Evolutionary conservation across 352 stramenopile genomes (phyloP).

Genomic region (Phytophthora macrochlamydospora): DNA sequence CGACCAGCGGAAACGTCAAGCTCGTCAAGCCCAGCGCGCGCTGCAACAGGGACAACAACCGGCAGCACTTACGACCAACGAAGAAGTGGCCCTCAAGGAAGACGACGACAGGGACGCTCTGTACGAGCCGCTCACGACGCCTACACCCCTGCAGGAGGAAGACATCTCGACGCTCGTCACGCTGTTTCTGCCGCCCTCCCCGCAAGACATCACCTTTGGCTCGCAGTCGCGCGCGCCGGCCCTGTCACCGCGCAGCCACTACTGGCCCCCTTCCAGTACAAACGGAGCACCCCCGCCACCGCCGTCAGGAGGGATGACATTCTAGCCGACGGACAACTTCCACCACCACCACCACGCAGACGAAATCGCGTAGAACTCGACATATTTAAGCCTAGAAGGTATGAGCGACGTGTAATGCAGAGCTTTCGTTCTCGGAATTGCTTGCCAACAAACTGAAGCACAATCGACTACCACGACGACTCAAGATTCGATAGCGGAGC

Average conservation of each 20-base stretch:
- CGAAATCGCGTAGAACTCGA: constrained; percentile 32
- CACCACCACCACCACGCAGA: constrained; percentile 12
- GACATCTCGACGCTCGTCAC: constrained; percentile 47
- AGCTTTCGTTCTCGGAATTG: constrained; percentile 10
- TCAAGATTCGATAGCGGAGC: neutral
- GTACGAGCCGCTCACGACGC: constrained; percentile 44
- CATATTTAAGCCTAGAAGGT: constrained; percentile 29
- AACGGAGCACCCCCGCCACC: constrained; percentile 10
- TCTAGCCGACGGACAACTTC: constrained; percentile 7
- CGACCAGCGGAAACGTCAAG: constrained; percentile 56
- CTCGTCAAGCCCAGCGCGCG: constrained; percentile 32
- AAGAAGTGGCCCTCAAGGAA: neutral
- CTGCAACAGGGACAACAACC: neutral
- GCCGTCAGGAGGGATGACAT: constrained; percentile 8
- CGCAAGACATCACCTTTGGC: constrained; percentile 7
- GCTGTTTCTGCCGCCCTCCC: constrained; percentile 32
- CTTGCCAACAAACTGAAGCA: neutral
- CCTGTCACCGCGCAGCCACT: constrained; percentile 1
- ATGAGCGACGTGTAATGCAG: constrained; percentile 1
- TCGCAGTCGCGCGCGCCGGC: neutral
- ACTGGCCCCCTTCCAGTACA: constrained; percentile 22
- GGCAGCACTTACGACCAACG: neutral
- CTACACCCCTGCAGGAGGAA: constrained; percentile 45
- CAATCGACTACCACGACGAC: neutral
- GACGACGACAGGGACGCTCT: constrained; percentile 11